Percentiles rank a stretch among this genome's conserved stretches.
Conservation (phyloP, 805 yeast genomes). For the Metschnikowia orientalis region DNA sequence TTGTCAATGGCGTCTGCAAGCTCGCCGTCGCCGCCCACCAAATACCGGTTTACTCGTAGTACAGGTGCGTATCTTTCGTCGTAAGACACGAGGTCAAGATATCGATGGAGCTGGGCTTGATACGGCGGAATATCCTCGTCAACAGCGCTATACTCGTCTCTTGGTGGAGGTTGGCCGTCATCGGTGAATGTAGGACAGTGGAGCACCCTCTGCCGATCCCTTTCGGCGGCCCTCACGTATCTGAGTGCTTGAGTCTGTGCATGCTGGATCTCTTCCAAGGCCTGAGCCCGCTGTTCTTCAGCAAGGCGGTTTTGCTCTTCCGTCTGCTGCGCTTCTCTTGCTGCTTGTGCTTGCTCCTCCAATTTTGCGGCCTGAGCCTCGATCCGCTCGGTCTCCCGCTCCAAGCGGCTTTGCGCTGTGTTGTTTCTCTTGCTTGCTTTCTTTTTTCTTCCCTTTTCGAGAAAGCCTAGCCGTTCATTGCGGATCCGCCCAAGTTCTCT, state of each 20-base stretch:
- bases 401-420: background rate
- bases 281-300: background rate
- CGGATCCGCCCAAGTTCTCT: background rate
- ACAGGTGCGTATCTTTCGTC: slow-evolving; percentile 24
- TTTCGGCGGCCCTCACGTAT: slow-evolving; percentile 14
- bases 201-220: slow-evolving; percentile 14
- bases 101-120: slow-evolving; percentile 18
- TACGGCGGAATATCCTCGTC: slow-evolving; percentile 22
- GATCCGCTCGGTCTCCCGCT: background rate
- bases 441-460: background rate
- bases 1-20: slow-evolving; percentile 19
- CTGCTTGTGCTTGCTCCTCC: background rate
- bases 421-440: background rate
- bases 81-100: slow-evolving; percentile 21
- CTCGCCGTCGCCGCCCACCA: slow-evolving; percentile 18
- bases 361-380: background rate
- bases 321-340: background rate
- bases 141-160: slow-evolving; percentile 11
- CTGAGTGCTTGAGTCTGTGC: slow-evolving; percentile 10
- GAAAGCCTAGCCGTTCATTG: slow-evolving; percentile 1
- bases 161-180: slow-evolving; percentile 7
- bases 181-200: slow-evolving; percentile 1
- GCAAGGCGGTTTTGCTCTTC: background rate
- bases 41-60: slow-evolving; percentile 21
- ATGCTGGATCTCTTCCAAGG: background rate